Evolutionary conservation across 805 yeast species (phyloP).

Genomic region (Sungouiella thailandica): DNA sequence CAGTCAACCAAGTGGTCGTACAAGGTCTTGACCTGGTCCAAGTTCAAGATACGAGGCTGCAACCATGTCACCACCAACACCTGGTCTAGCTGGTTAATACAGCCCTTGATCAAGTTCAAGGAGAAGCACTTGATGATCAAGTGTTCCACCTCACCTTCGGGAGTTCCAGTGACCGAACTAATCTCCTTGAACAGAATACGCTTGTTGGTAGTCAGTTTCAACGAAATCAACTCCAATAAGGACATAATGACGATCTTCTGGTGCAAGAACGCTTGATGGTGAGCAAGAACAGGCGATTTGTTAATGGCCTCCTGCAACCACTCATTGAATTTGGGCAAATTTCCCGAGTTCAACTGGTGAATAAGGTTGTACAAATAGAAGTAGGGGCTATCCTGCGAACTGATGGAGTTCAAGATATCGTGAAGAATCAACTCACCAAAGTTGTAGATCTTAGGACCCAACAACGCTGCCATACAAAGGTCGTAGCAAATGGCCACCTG

Average conservation of each 20-base stretch:
- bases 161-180: conserved; percentile 59
- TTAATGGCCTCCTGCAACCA: conserved; percentile 34
- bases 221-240: conserved; percentile 79
- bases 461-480: conserved; percentile 76
- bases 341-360: conserved; percentile 70
- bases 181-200: conserved; percentile 69
- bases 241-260: conserved; percentile 93
- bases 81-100: conserved; percentile 80
- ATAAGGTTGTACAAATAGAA: conserved; percentile 72
- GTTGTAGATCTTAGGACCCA: conserved; percentile 90
- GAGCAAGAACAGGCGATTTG: conserved; percentile 51
- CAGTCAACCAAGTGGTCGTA: conserved; percentile 68
- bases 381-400: conserved; percentile 40
- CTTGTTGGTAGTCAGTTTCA: conserved; percentile 69
- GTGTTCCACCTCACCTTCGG: conserved; percentile 77
- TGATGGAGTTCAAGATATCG: conserved; percentile 60
- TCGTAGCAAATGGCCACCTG: conserved; percentile 56
- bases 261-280: conserved; percentile 61
- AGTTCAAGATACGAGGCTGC: conserved; percentile 89
- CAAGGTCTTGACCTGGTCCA: conserved; percentile 73
- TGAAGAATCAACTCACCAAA: conserved; percentile 93
- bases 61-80: conserved; percentile 85
- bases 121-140: conserved; percentile 88
- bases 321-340: conserved; percentile 59
- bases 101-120: conserved; percentile 79